Conservation (phyloP, 257 asterid species). For the Haberlea rhodopensis region DNA sequence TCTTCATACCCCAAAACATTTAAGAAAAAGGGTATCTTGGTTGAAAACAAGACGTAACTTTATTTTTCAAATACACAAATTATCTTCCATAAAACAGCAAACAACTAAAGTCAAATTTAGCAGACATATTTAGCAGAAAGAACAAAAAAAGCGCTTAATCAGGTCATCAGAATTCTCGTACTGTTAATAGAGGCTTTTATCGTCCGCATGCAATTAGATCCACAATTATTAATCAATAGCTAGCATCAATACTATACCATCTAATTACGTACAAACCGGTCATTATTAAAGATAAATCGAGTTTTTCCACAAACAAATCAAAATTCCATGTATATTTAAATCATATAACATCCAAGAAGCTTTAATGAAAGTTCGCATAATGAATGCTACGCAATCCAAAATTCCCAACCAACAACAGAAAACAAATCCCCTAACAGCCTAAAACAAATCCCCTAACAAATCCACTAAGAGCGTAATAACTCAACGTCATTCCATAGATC, state of each 20-base stretch:
- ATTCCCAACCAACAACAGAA: constrained; percentile 21
- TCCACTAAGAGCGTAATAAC: constrained; percentile 2
- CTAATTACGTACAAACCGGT: too few relatives aligned
- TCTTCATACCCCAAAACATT: constrained; percentile 3
- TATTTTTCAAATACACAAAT: too few relatives aligned
- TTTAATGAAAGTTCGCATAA: constrained; percentile 7
- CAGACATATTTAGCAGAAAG: neutral
- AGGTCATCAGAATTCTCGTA: neutral
- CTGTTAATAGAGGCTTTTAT: neutral
- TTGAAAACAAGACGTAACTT: neutral
- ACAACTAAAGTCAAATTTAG: constrained; percentile 6
- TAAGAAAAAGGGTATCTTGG: neutral
- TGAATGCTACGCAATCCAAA: constrained; percentile 19
- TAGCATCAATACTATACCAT: neutral
- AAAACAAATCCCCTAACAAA: too few relatives aligned
- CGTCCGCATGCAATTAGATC: neutral
- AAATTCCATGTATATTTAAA: too few relatives aligned
- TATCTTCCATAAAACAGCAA: neutral
- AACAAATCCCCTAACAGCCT: constrained; percentile 14
- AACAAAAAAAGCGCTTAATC: neutral
- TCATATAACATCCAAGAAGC: too few relatives aligned
- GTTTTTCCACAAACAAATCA: too few relatives aligned
- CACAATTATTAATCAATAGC: neutral
- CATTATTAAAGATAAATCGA: neutral
- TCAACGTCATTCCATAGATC: constrained; percentile 18